Evolutionary conservation across 2,329 filamentous ascomycete genomes (phyloP), one percentile per base, ranked within the genome.

Genomic region (Stagonosporopsis rhizophila): DNA sequence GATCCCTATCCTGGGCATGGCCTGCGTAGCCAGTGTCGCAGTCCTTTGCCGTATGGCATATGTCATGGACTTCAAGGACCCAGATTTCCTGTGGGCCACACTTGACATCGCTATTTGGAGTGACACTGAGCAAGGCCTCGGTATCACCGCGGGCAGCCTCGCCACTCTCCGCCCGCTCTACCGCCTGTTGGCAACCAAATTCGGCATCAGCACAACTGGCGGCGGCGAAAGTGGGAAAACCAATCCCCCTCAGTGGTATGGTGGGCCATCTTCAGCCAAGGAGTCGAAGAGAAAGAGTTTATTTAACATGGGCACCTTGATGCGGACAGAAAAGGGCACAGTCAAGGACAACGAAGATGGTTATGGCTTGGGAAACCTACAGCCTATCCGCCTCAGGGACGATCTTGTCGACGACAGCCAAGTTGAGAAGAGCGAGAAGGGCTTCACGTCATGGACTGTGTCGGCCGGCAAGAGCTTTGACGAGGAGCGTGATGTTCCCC

Each of bases 1-100:
- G 25, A 78, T 77, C 4, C 61, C 78, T 2, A 77, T 86, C 44
- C 67, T 85, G 2, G 76, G 80, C 37, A 78, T 85, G 71, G 83
- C 78, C 12, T 77, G 82, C 56, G 66, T 84, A 81, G 74, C 74
- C 15, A 74, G 71, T 59, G 58, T 72, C 22, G 74, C 73, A 7
- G 70, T 75, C 23, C 58, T 72, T 22, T 73, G 74, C 17, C 71
- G 74, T 14, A 71, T 73, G 59, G 68, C 66, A 7, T 75, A 67
- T 47, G 66, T 76, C 35, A 69, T 69, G 65, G 66, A 75, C n/a
- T 75, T 76, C 52, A 65, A 59, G 34, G 60, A 68, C 27, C 56
- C 62, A 12, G 73, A 76, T 41, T 76, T 76, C 56, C 71, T 76
- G 19, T 75, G 61, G 56, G 71, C 67, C 17, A 76, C 74, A 7